Base-by-base conservation (phyloP, 2,329 filamentous ascomycete genomes). In the Aureobasidium sp. region DNA sequence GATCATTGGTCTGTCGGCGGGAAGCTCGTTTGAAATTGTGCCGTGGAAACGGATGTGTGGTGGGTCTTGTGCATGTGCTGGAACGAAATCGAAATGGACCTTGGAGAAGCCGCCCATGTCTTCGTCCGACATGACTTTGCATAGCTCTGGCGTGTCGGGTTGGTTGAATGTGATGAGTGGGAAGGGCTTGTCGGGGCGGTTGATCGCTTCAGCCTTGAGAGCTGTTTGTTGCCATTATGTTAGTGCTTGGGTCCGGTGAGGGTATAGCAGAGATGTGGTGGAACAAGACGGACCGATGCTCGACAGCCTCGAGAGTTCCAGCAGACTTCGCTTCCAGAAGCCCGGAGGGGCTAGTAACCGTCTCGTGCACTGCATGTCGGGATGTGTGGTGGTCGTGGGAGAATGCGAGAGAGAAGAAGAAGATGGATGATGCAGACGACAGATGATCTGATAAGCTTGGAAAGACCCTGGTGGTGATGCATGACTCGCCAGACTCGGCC, bases 21-120 rank as follows among this genome's bases (percentile, higher is more conserved):
- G 94, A 1, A 99, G 83, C 62, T 90, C 85, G 14, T 88, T 95
- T 2, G 91, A 96, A 71, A 99, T 97, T 62, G 74, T 84, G 66
- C 94, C 94, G 76, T 92, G 86, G 78, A 97, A 99, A 64, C 88
- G 84, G 20, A 87, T 86, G 75, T 96, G 89, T 34, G 85, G 79
- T 22, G 84, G 83, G 49, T 82, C 78, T 3, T 74, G 76, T n/a
- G 77, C 68, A 14, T 71, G 69, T 42, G 67, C 69, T 12, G 72
- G 77, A 44, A 86, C 77, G 72, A 85, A 87, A 68, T 92, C 88
- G 64, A 97, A 79, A 48, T 84, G 77, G 45, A 86, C 88, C 20
- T 83, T 84, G 37, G 92, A 96, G 77, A 85, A 92, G 63, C 93
- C 94, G 65, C 93, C 93, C 27, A 96, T 90, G 70, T 93, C 88